phyloP scores from a whole-genome alignment of 805 yeast genomes.

The Tetrapisispora phaffii region DNA sequence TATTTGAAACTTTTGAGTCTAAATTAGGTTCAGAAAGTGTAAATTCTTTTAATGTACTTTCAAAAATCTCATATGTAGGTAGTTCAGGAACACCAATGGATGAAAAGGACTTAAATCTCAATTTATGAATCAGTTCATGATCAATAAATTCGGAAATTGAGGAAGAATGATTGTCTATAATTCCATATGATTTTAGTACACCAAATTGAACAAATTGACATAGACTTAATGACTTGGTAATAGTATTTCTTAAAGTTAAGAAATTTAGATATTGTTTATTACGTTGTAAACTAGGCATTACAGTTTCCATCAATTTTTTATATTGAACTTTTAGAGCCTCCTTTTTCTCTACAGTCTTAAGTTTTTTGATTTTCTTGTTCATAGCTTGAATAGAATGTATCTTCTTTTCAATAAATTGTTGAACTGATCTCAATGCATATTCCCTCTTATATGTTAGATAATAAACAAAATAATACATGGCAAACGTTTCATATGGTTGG shows the following conservation, averaged over 20 bases:
- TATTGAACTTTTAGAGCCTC: constrained; percentile 31
- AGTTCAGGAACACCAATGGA: constrained; percentile 69
- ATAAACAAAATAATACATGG: constrained; percentile 60
- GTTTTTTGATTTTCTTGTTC: constrained; percentile 36
- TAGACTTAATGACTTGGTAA: constrained; percentile 25
- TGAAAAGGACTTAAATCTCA: constrained; percentile 71
- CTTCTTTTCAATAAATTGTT: constrained; percentile 27
- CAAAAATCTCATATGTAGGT: constrained; percentile 37
- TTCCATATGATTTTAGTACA: constrained; percentile 16
- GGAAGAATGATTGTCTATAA: constrained; percentile 20
- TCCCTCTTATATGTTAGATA: constrained; percentile 42
- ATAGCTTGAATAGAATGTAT: constrained; percentile 28
- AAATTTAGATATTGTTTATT: constrained; percentile 21
- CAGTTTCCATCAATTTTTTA: constrained; percentile 24
- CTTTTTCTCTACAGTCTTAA: constrained; percentile 43
- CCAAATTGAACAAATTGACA: constrained; percentile 30
- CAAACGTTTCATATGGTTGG: constrained; percentile 55
- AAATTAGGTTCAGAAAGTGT: constrained; percentile 14
- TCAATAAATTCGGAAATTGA: constrained; percentile 21
- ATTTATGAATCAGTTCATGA: constrained; percentile 33
- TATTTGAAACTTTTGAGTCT: constrained; percentile 10
- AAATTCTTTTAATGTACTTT: constrained; percentile 15
- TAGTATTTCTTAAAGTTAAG: constrained; percentile 16
- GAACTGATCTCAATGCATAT: constrained; percentile 32
- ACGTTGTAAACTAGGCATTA: constrained; percentile 31